These are phyloP conservation scores for Lantana camara DNA, from an alignment of 257 asterid species.

Conservation along the genomic window DNA sequence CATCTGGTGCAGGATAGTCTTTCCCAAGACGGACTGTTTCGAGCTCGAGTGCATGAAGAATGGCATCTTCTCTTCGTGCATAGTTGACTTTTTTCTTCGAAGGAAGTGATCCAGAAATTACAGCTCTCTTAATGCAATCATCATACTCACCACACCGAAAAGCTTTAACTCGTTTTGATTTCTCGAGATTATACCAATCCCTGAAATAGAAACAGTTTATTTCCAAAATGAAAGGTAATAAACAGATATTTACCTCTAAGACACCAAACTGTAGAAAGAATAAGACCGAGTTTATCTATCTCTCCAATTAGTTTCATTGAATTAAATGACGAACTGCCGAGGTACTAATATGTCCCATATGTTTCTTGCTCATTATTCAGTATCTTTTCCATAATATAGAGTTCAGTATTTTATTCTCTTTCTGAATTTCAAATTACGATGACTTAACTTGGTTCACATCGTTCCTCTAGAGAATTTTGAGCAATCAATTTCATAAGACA, in stretches of 20 bases:
- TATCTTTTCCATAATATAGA: too few species aligned
- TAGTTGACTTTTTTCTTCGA: constrained; percentile 71
- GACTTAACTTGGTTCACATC: too few species aligned
- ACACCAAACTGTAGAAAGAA: background rate
- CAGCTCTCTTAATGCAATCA: constrained; percentile 78
- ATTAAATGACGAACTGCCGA: background rate
- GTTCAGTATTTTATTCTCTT: too few species aligned
- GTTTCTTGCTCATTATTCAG: constrained; percentile 3
- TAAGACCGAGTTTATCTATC: background rate
- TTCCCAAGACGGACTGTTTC: constrained; percentile 64
- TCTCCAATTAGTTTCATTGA: background rate
- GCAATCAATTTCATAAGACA: too few species aligned
- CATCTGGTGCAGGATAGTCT: constrained; percentile 39
- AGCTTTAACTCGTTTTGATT: constrained; percentile 81
- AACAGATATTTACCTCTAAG: background rate
- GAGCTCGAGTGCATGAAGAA: constrained; percentile 80
- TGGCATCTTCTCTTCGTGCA: constrained; percentile 90
- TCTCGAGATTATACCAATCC: constrained; percentile 96
- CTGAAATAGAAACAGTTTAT: constrained; percentile 39
- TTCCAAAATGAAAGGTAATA: background rate
- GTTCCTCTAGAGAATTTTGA: too few species aligned
- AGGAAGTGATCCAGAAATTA: constrained; percentile 52
- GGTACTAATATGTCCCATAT: background rate
- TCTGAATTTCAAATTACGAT: too few species aligned
- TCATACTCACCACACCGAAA: constrained; percentile 91